Evolutionary conservation across 1,139 yeast genomes (phyloP).

Genomic region (Yamadazyma friedrichii): DNA sequence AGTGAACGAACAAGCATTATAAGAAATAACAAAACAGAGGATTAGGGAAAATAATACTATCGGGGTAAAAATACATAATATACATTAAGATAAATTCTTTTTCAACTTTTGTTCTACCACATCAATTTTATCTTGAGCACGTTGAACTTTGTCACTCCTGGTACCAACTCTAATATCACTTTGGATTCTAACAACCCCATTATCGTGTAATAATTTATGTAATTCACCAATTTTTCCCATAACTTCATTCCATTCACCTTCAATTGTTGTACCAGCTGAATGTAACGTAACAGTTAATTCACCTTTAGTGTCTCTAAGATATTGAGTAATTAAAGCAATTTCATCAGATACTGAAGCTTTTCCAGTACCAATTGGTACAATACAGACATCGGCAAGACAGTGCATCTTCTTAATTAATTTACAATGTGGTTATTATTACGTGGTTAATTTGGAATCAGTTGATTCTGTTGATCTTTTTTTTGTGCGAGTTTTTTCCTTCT

Average conservation of each 20-base stretch:
- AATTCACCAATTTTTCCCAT: slow-evolving; percentile 76
- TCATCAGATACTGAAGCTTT: slow-evolving; percentile 78
- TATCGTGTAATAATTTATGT: slow-evolving; percentile 66
- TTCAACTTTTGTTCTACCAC: slow-evolving; percentile 55
- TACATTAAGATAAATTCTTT: slow-evolving; percentile 13
- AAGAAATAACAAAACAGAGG: not conserved
- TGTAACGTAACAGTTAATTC: slow-evolving; percentile 65
- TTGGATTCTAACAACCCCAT: slow-evolving; percentile 75
- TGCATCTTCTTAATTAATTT: slow-evolving; percentile 18
- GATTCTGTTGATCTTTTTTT: not conserved
- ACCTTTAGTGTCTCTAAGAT: slow-evolving; percentile 54
- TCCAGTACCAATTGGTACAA: slow-evolving; percentile 85
- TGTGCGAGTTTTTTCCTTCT: slow-evolving; percentile 35
- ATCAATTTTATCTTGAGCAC: slow-evolving; percentile 64
- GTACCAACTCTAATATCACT: slow-evolving; percentile 86
- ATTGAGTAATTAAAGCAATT: slow-evolving; percentile 64
- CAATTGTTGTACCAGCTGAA: slow-evolving; percentile 88
- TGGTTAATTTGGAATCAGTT: too few relatives aligned
- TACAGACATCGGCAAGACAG: slow-evolving; percentile 79
- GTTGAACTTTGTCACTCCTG: slow-evolving; percentile 65
- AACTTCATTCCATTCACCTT: slow-evolving; percentile 91
- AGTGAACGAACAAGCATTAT: not conserved
- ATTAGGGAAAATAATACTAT: not conserved
- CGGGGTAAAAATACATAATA: slow-evolving; percentile 5
- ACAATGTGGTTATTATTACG: not conserved